Conservation (phyloP, 1,284 basidiomycete species). For the Leccinum pseudoinsigne region DNA sequence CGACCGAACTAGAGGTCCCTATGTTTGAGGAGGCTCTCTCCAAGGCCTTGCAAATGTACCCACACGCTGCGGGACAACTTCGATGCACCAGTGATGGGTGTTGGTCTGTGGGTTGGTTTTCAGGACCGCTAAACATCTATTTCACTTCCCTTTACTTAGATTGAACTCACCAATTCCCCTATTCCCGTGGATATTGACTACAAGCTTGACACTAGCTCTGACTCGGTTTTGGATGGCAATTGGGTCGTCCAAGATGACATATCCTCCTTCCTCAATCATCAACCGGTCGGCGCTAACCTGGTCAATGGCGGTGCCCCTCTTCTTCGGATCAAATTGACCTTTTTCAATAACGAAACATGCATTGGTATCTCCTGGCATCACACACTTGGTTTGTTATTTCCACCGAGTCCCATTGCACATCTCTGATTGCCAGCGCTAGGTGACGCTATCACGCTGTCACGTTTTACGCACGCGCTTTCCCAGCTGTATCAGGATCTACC, state of each 20-base stretch:
- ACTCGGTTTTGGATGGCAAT: constrained; percentile 18
- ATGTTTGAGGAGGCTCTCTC: constrained; percentile 29
- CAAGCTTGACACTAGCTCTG: constrained; percentile 1
- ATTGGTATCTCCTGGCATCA: constrained; percentile 39
- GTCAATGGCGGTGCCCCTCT: constrained; percentile 23
- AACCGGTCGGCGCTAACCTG: constrained; percentile 11
- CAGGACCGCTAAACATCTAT: background rate
- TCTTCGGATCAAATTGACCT: constrained; percentile 31
- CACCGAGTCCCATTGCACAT: background rate
- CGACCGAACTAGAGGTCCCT: constrained; percentile 21
- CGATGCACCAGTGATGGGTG: constrained; percentile 8
- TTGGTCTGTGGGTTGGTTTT: constrained; percentile 30
- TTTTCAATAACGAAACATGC: constrained; percentile 24
- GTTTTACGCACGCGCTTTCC: constrained; percentile 34
- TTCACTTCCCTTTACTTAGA: constrained; percentile 16
- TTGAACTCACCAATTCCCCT: constrained; percentile 21
- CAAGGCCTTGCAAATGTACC: constrained; percentile 24
- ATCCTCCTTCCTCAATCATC: constrained; percentile 18
- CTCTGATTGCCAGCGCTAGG: constrained; percentile 22
- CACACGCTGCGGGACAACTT: constrained; percentile 30
- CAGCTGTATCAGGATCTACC: constrained; percentile 25
- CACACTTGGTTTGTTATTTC: constrained; percentile 15
- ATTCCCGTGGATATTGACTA: constrained; percentile 2
- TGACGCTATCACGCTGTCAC: constrained; percentile 27
- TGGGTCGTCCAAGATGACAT: constrained; percentile 32